Evolutionary conservation across 2,329 filamentous ascomycete genomes (phyloP), one percentile per base, ranked within the genome.

Genomic region (Ophiosphaerella korrae): DNA sequence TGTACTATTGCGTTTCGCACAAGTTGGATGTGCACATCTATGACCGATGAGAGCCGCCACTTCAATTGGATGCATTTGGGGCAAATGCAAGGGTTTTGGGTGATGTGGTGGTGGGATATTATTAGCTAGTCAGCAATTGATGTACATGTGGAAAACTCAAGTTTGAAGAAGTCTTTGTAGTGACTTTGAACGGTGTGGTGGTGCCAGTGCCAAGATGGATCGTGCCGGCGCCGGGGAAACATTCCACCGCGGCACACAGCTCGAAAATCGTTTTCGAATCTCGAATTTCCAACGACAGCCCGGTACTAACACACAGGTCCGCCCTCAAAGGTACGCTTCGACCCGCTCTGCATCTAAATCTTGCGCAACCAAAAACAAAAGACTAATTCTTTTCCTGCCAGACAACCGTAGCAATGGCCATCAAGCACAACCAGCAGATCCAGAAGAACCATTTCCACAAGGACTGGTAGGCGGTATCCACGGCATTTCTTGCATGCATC

Each of bases 351-450:
- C 18, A n/a, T 32, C 45, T 35, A 8, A 41, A 34, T 23, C 40
- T 11, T 16, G 26, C 46, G 31, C 48, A 44, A 41, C 47, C 36
- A 43, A 31, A 36, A 42, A 34, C 41, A 8, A 44, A 44, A 48
- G 34, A 42, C 56, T 63, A 54, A 65, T 48, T 35, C n/a, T 36
- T 29, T 2, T 29, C 2, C 39, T 11, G 3, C 9, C 18, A 52
- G 57, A 60, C 56, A 70, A 68, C 66, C 61, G 64, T 59, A 66
- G 58, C 64, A 62, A 72, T 72, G 92, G 90, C 93, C 86, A 96
- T 97, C 91, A 96, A 96, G 88, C 92, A 97, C 89, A 97, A 97
- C 85, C 92, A 97, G 85, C 89, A 93, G 85, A 88, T 97, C 81
- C 88, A 89, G 79, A 89, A 93, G 87, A 96, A 95, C 87, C 92